phyloP scores from a whole-genome alignment of 805 yeast genomes.

The Zygoascus tannicola region DNA sequence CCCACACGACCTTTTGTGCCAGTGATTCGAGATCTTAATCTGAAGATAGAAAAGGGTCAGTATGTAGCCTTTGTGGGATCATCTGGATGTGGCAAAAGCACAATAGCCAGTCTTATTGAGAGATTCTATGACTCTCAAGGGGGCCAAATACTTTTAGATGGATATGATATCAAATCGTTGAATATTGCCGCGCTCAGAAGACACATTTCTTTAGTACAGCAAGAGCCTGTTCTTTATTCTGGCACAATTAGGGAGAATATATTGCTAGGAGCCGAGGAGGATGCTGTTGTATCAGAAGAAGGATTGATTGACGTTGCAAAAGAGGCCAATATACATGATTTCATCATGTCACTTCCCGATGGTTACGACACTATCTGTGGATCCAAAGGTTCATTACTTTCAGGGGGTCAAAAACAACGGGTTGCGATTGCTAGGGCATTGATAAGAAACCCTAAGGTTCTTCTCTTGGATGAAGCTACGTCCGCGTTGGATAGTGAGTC shows the following conservation, averaged over 20 bases:
- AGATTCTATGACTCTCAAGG: slow-evolving; percentile 42
- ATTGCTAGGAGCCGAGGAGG: slow-evolving; percentile 35
- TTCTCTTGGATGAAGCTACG: slow-evolving; percentile 62
- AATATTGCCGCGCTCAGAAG: slow-evolving; percentile 43
- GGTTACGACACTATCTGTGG: slow-evolving; percentile 53
- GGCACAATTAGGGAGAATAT: slow-evolving; percentile 50
- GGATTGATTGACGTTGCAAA: slow-evolving; percentile 38
- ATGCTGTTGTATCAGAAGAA: slow-evolving; percentile 31
- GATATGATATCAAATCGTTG: slow-evolving; percentile 37
- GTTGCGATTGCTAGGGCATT: slow-evolving; percentile 69
- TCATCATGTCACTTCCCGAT: slow-evolving; percentile 46
- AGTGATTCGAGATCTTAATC: slow-evolving; percentile 42
- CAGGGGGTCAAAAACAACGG: slow-evolving; percentile 74
- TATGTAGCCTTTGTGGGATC: slow-evolving; percentile 62
- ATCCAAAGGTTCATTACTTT: slow-evolving; percentile 46
- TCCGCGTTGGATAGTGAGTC: slow-evolving; percentile 61
- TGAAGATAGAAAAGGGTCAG: slow-evolving; percentile 41
- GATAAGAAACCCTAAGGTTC: slow-evolving; percentile 53
- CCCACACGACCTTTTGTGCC: slow-evolving; percentile 45
- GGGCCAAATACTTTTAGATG: slow-evolving; percentile 46
- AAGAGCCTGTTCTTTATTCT: slow-evolving; percentile 49
- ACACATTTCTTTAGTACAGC: slow-evolving; percentile 51
- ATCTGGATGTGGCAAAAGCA: slow-evolving; percentile 54
- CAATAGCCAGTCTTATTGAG: slow-evolving; percentile 43
- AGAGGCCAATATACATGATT: slow-evolving; percentile 51